Percentiles rank a stretch among this genome's conserved stretches.
Conservation (phyloP, 2,329 filamentous ascomycete species). For the Penicillium psychrosexuale region DNA sequence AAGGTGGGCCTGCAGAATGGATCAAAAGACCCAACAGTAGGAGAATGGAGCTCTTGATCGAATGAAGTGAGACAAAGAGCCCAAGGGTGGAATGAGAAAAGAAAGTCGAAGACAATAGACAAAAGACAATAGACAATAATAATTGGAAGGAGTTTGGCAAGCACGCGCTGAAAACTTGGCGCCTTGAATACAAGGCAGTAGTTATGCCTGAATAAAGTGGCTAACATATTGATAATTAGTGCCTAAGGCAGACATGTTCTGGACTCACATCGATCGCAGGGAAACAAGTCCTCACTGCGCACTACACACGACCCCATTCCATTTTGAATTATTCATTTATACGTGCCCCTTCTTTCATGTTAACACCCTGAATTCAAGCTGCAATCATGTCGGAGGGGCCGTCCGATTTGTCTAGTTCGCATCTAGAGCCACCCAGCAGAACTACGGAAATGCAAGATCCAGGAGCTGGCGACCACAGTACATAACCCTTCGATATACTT, state of each 20-base stretch:
- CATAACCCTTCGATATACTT: constrained; percentile 21
- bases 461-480: constrained; percentile 56
- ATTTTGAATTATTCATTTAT: constrained; percentile 14
- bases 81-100: neutral
- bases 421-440: constrained; percentile 54
- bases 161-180: constrained; percentile 16
- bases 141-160: constrained; percentile 25
- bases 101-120: constrained; percentile 5
- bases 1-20: constrained; percentile 11
- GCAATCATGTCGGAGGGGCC: constrained; percentile 38
- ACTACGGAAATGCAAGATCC: constrained; percentile 56
- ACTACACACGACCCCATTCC: constrained; percentile 16
- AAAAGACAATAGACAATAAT: constrained; percentile 18
- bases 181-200: constrained; percentile 18
- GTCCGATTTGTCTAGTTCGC: constrained; percentile 38
- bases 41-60: constrained; percentile 4
- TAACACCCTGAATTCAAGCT: constrained; percentile 21
- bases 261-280: constrained; percentile 33
- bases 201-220: constrained; percentile 4
- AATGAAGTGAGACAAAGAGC: constrained; percentile 5
- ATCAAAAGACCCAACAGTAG: constrained; percentile 8
- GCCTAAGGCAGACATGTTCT: constrained; percentile 29
- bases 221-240: neutral
- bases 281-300: constrained; percentile 25
- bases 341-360: constrained; percentile 17